phyloP scores from a whole-genome alignment of 352 stramenopile species.

The Elongisporangium undulatum region DNA sequence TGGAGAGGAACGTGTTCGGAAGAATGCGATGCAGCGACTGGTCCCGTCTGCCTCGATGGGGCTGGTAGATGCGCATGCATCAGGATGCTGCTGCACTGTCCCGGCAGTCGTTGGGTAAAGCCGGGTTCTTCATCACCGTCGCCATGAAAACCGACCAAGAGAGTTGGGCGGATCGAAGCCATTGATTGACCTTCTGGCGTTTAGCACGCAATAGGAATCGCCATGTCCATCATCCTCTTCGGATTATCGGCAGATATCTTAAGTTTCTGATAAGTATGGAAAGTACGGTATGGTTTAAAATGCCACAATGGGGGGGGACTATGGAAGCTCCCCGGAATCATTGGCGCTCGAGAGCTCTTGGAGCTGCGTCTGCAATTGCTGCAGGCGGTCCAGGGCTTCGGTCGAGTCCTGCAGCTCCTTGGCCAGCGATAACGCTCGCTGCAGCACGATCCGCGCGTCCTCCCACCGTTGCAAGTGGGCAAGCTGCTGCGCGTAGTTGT shows the following conservation, averaged over 20 bases:
- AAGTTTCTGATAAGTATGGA: neutral
- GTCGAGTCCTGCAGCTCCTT: slow-evolving; percentile 15
- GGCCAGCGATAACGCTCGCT: slow-evolving; percentile 1
- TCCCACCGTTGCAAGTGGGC: slow-evolving; percentile 2
- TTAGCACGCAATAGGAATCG: neutral
- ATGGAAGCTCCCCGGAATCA: neutral
- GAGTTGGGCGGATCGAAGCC: too few species aligned
- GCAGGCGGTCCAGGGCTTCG: neutral
- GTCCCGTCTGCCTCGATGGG: too few species aligned
- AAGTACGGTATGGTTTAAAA: neutral
- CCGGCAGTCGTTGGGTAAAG: too few species aligned
- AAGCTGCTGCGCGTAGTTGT: slow-evolving; percentile 7
- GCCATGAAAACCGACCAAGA: too few species aligned
- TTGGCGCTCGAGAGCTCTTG: neutral
- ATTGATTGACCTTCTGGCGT: too few species aligned
- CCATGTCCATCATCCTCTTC: neutral
- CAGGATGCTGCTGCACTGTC: too few species aligned
- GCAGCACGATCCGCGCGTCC: slow-evolving; percentile 1
- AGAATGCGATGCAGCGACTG: too few species aligned
- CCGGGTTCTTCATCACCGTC: too few species aligned
- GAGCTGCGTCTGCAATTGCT: neutral
- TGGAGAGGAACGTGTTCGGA: too few species aligned
- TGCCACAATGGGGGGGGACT: neutral
- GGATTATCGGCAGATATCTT: neutral
- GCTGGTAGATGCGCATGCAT: too few species aligned